phyloP scores from a whole-genome alignment of 2,329 filamentous ascomycete genomes.

The Hypoxylon sp. region DNA sequence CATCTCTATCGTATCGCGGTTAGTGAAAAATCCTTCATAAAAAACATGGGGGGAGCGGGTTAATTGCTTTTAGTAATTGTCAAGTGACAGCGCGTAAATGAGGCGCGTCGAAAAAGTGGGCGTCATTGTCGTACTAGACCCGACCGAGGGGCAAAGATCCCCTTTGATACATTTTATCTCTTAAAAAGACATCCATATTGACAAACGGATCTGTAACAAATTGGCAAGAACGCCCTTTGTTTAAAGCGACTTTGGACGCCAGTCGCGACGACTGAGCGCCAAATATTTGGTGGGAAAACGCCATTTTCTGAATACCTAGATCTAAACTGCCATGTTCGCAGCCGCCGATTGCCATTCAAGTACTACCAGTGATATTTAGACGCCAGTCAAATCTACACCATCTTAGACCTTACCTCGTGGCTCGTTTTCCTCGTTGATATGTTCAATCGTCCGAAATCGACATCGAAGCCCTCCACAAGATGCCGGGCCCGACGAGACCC shows the following conservation, averaged over 20 bases:
- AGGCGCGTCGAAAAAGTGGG: conserved; percentile 45
- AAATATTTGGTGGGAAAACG: neutral
- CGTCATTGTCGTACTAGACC: conserved; percentile 36
- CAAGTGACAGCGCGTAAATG: conserved; percentile 49
- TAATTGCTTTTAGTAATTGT: conserved; percentile 30
- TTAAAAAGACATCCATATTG: conserved; percentile 9
- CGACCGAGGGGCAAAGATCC: conserved; percentile 47
- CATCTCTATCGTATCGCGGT: conserved; percentile 5
- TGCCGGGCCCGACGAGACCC: conserved; percentile 40
- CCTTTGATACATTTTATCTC: conserved; percentile 24
- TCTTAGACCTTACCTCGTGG: neutral
- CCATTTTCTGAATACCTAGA: conserved; percentile 1
- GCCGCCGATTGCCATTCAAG: neutral
- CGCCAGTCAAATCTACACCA: neutral
- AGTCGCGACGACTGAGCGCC: neutral
- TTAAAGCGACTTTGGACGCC: neutral
- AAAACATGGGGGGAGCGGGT: neutral
- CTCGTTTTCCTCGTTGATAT: conserved; percentile 6
- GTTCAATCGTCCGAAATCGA: conserved; percentile 8
- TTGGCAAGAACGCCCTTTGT: conserved; percentile 7
- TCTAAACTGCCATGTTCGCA: neutral
- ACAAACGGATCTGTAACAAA: conserved; percentile 1
- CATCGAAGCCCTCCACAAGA: conserved; percentile 5
- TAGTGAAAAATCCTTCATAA: conserved; percentile 9
- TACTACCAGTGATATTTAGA: neutral